These are phyloP conservation scores for Crithidia thermophila DNA, from an alignment of 208 protist genomes.

Conservation along the genomic window DNA sequence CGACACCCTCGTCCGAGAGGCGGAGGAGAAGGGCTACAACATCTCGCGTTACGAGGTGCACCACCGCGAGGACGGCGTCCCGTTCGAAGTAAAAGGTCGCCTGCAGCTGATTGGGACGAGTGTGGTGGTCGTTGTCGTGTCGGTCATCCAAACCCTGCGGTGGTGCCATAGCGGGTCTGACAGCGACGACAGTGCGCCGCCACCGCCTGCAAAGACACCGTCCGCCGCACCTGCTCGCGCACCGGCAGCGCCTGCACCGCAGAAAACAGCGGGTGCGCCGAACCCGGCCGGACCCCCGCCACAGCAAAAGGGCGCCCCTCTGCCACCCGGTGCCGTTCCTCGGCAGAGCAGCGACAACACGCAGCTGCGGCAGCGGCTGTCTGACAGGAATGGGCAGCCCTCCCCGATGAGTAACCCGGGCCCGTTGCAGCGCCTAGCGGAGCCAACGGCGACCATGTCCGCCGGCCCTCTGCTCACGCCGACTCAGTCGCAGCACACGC, in stretches of 20 bases:
- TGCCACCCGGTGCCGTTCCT: background rate
- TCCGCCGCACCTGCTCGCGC: background rate
- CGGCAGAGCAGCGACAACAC: background rate
- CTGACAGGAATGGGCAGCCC: background rate
- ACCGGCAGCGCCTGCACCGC: background rate
- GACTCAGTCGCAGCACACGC: slow-evolving; percentile 7
- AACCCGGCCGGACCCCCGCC: too few species aligned
- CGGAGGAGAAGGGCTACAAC: slow-evolving; percentile 34
- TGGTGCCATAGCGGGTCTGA: slow-evolving; percentile 21
- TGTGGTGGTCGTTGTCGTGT: slow-evolving; percentile 18
- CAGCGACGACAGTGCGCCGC: background rate
- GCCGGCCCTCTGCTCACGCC: background rate
- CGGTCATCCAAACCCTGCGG: slow-evolving; percentile 22
- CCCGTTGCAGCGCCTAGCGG: slow-evolving; percentile 6
- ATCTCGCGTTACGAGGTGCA: slow-evolving; percentile 23
- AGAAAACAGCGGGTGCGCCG: too few species aligned
- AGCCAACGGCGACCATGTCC: background rate
- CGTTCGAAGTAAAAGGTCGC: slow-evolving; percentile 20
- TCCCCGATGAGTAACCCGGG: background rate
- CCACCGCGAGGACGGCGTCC: slow-evolving; percentile 9
- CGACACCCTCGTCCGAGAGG: slow-evolving; percentile 5
- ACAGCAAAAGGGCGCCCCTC: too few species aligned
- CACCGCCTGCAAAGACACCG: background rate
- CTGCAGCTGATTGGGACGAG: slow-evolving; percentile 23
- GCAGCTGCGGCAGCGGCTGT: slow-evolving; percentile 1